Percentiles rank a stretch among this genome's conserved stretches.
Evolutionary conservation across 148 eudicot species (phyloP).

Genomic region (Diospyros kaki): DNA sequence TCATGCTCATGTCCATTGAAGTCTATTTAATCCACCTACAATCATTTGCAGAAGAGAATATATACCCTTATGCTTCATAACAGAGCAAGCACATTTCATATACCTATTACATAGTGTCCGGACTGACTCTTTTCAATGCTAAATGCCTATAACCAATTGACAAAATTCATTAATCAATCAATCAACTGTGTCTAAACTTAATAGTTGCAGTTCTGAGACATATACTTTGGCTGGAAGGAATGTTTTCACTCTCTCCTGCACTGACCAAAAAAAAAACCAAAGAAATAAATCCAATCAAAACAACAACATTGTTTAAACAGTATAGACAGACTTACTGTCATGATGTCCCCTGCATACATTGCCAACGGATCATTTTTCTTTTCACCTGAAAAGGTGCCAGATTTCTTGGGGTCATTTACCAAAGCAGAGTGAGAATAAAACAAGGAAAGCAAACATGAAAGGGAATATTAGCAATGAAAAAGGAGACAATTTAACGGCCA

Average conservation of each 20-base stretch:
- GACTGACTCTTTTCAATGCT: not conserved
- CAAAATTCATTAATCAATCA: not conserved
- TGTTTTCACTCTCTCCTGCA: not conserved
- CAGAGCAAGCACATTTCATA: not conserved
- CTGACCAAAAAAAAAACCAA: not conserved
- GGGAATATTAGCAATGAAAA: constrained; percentile 5
- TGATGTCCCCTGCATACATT: constrained; percentile 97
- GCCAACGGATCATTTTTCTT: constrained; percentile 95
- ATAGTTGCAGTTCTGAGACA: not conserved
- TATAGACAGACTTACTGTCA: constrained; percentile 65
- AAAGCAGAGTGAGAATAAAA: not conserved
- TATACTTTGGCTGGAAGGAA: not conserved
- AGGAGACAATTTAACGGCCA: constrained; percentile 6
- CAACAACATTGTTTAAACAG: not conserved
- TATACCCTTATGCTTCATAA: not conserved
- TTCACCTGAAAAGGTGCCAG: constrained; percentile 55
- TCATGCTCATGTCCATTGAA: too few relatives aligned
- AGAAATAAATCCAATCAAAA: not conserved
- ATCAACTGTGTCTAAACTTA: not conserved
- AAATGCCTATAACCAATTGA: not conserved
- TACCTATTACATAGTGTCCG: not conserved
- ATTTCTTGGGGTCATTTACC: constrained; percentile 13
- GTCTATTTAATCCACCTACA: not conserved
- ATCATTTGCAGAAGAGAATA: not conserved
- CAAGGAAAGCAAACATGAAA: not conserved